A percentile compares a stretch with the other conserved stretches of the same genome.
phyloP scores from a whole-genome alignment of 2,329 filamentous ascomycete genomes.

The Scopulariopsis brevicaulis region DNA sequence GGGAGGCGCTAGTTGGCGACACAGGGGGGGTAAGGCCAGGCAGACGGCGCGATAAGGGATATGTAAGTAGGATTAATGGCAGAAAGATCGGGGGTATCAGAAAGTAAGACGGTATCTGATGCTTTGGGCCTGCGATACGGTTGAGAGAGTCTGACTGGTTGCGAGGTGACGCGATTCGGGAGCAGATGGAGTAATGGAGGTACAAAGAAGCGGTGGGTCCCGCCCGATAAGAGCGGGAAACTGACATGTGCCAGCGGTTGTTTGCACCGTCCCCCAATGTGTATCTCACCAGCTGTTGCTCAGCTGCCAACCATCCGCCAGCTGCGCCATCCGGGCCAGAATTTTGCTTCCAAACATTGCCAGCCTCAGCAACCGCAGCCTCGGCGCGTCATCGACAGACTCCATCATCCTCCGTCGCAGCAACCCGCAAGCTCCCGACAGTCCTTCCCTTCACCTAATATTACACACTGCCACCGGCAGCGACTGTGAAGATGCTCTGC shows the following conservation, averaged over 20 bases:
- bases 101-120: not conserved
- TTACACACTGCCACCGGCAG: not conserved
- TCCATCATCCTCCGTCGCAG: not conserved
- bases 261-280: not conserved
- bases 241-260: not conserved
- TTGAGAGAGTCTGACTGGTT: not conserved
- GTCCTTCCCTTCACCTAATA: not conserved
- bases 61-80: not conserved
- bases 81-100: not conserved
- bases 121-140: not conserved
- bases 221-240: not conserved
- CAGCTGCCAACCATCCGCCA: not conserved
- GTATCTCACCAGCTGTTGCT: not conserved
- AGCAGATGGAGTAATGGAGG: conserved; percentile 1
- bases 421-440: not conserved
- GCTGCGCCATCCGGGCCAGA: not conserved
- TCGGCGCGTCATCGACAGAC: conserved; percentile 5
- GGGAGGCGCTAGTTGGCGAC: not conserved
- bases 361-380: conserved; percentile 5
- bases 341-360: not conserved
- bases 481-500: conserved; percentile 31
- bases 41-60: not conserved
- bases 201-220: not conserved
- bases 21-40: not conserved
- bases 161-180: conserved; percentile 3